Base-by-base conservation (phyloP, 139 green algal genomes). In the Diplosphaera chodatii region DNA sequence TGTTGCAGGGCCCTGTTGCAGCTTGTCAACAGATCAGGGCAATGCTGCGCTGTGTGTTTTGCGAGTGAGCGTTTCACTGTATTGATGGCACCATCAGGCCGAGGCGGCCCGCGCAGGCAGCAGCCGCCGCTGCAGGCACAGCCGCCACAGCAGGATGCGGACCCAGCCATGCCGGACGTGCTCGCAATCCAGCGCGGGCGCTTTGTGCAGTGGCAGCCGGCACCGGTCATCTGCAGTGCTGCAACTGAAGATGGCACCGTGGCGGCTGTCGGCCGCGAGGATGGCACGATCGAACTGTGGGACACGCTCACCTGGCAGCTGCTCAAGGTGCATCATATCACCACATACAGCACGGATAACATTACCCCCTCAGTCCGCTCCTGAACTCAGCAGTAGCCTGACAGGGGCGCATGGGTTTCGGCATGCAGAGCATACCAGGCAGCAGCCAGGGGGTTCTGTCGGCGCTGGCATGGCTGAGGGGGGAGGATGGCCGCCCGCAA, bases 241-340 rank as follows among this genome's bases (percentile, higher is more conserved):
- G 74, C 81, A 6, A 93, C 82, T 64, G 75, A 74, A 2, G 90
- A 91, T 62, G 90, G 83, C n/a, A 83, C 79, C 13, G 32, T 89
- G 6, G 70, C 92, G 13, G 89, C 88, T 5, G 86, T 87, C 16
- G 89, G 84, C 3, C 84, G 91, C 4, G 93, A 97, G 67, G 84
- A 78, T 56, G 93, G 93, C 15, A 83, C 83, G 34, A 69, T 98
- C 18, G 92, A 98, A 81, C 68, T 97, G 2, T 97, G 89, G 78
- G 86, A 95, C 64, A 83, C 85, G 15, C 55, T 48, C 2, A 71
- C 77, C 31, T 81, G 83, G 64, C 71, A 80, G 20, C 84, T 80
- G 59, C 70, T 89, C 8, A 80, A 88, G 77, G 86, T 91, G 64
- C n/a, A n/a, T 65, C 10, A 22, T 22, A 8, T 65, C 16, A 28